phyloP scores from a whole-genome alignment of 2,329 filamentous ascomycete species.

The Ophiocordyceps camponoti-floridani region DNA sequence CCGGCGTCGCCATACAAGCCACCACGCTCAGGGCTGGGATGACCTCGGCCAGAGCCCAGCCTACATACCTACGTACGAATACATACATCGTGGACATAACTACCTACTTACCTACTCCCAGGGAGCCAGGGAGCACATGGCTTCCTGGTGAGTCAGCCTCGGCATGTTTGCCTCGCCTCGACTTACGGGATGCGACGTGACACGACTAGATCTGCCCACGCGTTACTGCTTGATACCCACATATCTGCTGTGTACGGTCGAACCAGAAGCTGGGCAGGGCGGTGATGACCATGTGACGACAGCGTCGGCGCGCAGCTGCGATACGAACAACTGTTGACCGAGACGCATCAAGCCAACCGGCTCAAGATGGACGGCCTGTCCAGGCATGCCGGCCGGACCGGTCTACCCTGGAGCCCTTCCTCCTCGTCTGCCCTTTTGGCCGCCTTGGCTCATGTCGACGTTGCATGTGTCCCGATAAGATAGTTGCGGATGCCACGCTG shows the following conservation, averaged over 20 bases:
- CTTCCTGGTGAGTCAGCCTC: constrained; percentile 4
- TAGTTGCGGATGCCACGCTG: not conserved
- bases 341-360: not conserved
- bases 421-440: not conserved
- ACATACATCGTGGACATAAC: too few relatives aligned
- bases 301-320: too few relatives aligned
- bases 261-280: too few relatives aligned
- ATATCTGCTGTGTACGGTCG: not conserved
- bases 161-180: constrained; percentile 1
- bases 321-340: not conserved
- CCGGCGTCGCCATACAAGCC: constrained; percentile 2
- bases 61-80: too few relatives aligned
- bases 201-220: constrained; percentile 3
- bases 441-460: not conserved
- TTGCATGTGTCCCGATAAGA: too few relatives aligned
- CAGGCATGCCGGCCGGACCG: too few relatives aligned
- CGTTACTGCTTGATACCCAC: not conserved
- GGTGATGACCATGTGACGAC: too few relatives aligned
- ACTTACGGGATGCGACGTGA: constrained; percentile 8
- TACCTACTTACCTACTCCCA: too few relatives aligned
- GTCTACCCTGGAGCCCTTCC: too few relatives aligned
- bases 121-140: not conserved
- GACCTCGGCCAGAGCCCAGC: too few relatives aligned
- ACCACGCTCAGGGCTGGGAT: constrained; percentile 2
- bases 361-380: too few relatives aligned